Percentiles rank a stretch among this genome's conserved stretches.
These are phyloP conservation scores for Pythium pectinolyticum DNA, from an alignment of 352 stramenopile genomes.

Conservation along the genomic window DNA sequence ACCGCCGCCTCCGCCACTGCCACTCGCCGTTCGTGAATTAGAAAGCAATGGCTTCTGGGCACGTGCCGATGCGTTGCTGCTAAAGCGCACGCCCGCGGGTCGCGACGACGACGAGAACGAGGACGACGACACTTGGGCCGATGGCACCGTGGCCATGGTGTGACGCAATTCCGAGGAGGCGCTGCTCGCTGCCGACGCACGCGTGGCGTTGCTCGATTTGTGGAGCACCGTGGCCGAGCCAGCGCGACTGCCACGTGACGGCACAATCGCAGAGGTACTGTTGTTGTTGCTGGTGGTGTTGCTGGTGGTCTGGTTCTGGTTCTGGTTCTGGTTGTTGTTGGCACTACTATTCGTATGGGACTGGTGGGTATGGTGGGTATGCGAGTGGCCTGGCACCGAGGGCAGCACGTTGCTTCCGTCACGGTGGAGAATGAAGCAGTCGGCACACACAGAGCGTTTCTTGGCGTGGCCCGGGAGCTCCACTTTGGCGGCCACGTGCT, in stretches of 20 bases:
- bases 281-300: slow-evolving; percentile 14
- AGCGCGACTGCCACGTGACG: slow-evolving; percentile 18
- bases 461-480: slow-evolving; percentile 55
- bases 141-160: slow-evolving; percentile 14
- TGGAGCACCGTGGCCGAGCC: slow-evolving; percentile 9
- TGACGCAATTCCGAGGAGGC: slow-evolving; percentile 23
- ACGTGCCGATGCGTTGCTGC: slow-evolving; percentile 8
- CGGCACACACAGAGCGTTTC: slow-evolving; percentile 73
- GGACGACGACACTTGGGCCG: no score
- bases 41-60: slow-evolving; percentile 23
- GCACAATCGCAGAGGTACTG: slow-evolving; percentile 13
- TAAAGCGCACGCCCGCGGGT: slow-evolving; percentile 25
- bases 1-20: no score
- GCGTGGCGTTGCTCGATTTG: neutral
- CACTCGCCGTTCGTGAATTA: no score
- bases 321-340: no score
- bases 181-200: slow-evolving; percentile 17
- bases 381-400: slow-evolving; percentile 21
- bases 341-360: no score
- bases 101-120: no score
- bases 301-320: no score
- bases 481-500: slow-evolving; percentile 78
- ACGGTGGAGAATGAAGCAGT: slow-evolving; percentile 72
- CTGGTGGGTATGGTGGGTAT: no score
- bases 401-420: slow-evolving; percentile 56